A percentile compares a stretch with the other conserved stretches of the same genome.
phyloP scores from a whole-genome alignment of 352 stramenopile species.

The Globisporangium iwayamae region DNA sequence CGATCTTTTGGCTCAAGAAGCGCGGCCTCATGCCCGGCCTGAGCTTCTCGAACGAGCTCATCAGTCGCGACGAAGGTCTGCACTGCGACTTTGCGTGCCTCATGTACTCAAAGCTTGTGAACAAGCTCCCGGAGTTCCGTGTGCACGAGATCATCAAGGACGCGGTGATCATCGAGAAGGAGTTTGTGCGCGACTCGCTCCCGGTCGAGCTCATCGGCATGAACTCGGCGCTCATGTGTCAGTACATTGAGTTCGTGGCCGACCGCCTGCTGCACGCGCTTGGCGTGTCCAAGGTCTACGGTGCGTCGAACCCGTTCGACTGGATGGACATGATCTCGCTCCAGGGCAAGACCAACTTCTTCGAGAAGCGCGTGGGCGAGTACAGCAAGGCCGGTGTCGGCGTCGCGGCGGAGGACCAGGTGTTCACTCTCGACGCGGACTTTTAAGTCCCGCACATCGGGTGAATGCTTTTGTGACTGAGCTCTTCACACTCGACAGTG shows the following conservation, averaged over 20 bases:
- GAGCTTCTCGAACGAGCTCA: slow-evolving; percentile 99
- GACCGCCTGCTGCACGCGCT: slow-evolving; percentile 94
- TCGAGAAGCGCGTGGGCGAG: slow-evolving; percentile 98
- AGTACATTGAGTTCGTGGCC: slow-evolving; percentile 99
- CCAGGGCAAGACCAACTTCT: slow-evolving; percentile 98
- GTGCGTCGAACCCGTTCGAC: slow-evolving; percentile 96
- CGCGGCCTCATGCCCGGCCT: slow-evolving; percentile 98
- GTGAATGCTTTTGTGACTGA: too few species aligned
- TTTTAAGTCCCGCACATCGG: slow-evolving; percentile 62
- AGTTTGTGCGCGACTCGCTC: slow-evolving; percentile 97
- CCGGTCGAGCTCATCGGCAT: slow-evolving; percentile 99
- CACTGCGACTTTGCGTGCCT: slow-evolving; percentile 99
- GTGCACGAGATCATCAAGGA: slow-evolving; percentile 95
- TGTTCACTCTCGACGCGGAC: slow-evolving; percentile 92
- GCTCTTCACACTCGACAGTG: too few species aligned
- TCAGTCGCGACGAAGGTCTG: slow-evolving; percentile 97
- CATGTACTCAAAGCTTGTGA: slow-evolving; percentile 97
- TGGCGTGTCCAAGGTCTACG: slow-evolving; percentile 92
- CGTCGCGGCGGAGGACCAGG: slow-evolving; percentile 81
- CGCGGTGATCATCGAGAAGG: slow-evolving; percentile 96
- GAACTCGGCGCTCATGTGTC: slow-evolving; percentile 97
- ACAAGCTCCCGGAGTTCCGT: slow-evolving; percentile 91
- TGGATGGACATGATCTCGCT: slow-evolving; percentile 99
- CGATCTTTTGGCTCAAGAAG: slow-evolving; percentile 99
- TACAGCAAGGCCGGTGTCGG: slow-evolving; percentile 98